Evolutionary conservation across 2,329 filamentous ascomycete genomes (phyloP).

Genomic region (Diaporthe sp.): DNA sequence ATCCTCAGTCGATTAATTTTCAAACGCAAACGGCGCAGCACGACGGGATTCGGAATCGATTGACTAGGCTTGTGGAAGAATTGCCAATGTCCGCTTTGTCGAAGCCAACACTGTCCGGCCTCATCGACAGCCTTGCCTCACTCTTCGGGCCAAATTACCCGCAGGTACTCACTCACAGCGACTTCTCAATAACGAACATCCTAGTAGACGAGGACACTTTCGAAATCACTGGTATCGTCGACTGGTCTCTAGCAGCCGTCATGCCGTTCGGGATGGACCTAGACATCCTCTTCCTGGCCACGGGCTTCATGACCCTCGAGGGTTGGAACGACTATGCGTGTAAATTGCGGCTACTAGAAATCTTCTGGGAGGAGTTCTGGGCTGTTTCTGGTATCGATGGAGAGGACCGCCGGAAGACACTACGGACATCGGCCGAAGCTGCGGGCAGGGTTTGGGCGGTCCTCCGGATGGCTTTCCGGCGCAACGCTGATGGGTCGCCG

Average conservation of each 20-base stretch:
- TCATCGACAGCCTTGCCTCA: conserved; percentile 44
- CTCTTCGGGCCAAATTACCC: conserved; percentile 49
- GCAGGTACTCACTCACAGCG: conserved; percentile 49
- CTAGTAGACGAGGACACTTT: conserved; percentile 46
- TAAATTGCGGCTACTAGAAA: conserved; percentile 41
- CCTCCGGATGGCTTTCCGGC: conserved; percentile 47
- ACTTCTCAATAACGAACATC: conserved; percentile 50
- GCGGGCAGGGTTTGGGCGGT: conserved; percentile 47
- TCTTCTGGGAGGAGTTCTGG: conserved; percentile 51
- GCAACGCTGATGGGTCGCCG: conserved; percentile 47
- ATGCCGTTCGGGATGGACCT: conserved; percentile 40
- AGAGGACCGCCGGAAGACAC: background rate
- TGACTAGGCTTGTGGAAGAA: conserved; percentile 33
- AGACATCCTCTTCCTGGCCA: conserved; percentile 46
- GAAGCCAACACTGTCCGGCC: conserved; percentile 39
- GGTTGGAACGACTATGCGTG: conserved; percentile 50
- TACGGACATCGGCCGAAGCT: conserved; percentile 43
- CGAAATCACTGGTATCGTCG: conserved; percentile 48
- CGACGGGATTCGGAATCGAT: background rate
- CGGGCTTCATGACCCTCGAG: conserved; percentile 46
- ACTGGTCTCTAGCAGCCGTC: conserved; percentile 49
- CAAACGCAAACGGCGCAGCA: background rate
- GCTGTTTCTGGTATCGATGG: conserved; percentile 43
- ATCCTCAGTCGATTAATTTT: background rate
- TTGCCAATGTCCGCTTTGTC: conserved; percentile 40